Percentiles rank a stretch among this genome's conserved stretches.
These are phyloP conservation scores for Boletus reticuloceps DNA, from an alignment of 768 basidiomycete genomes.

Conservation along the genomic window DNA sequence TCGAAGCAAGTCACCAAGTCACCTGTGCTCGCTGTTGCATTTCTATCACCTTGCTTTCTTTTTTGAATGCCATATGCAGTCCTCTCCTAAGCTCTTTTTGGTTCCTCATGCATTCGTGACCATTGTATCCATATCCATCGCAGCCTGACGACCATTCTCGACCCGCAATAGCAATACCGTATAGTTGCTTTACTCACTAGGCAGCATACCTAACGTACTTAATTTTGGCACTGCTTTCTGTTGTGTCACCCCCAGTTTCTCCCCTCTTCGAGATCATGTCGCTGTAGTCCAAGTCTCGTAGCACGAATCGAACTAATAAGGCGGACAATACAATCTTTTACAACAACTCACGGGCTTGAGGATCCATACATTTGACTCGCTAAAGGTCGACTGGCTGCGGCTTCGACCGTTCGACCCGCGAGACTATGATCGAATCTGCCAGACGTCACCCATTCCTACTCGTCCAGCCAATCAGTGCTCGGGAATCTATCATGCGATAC, in stretches of 20 bases:
- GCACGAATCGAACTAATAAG: constrained; percentile 10
- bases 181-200: constrained; percentile 24
- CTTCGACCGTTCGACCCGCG: too few relatives aligned
- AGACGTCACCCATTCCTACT: too few relatives aligned
- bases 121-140: constrained; percentile 33
- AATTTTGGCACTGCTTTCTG: constrained; percentile 19
- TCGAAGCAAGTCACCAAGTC: neutral
- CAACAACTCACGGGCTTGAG: too few relatives aligned
- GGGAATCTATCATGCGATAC: too few relatives aligned
- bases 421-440: too few relatives aligned
- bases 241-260: constrained; percentile 2
- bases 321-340: neutral
- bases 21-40: constrained; percentile 1
- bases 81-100: neutral
- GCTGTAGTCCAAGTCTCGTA: constrained; percentile 8
- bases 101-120: constrained; percentile 7
- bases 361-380: too few relatives aligned
- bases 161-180: constrained; percentile 23
- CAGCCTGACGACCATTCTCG: constrained; percentile 16
- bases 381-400: too few relatives aligned
- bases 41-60: neutral
- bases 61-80: constrained; percentile 15
- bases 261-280: neutral
- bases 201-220: constrained; percentile 28
- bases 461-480: too few relatives aligned